Conservation (phyloP, 306 rosid genomes). For the Lathyrus oleraceus region DNA sequence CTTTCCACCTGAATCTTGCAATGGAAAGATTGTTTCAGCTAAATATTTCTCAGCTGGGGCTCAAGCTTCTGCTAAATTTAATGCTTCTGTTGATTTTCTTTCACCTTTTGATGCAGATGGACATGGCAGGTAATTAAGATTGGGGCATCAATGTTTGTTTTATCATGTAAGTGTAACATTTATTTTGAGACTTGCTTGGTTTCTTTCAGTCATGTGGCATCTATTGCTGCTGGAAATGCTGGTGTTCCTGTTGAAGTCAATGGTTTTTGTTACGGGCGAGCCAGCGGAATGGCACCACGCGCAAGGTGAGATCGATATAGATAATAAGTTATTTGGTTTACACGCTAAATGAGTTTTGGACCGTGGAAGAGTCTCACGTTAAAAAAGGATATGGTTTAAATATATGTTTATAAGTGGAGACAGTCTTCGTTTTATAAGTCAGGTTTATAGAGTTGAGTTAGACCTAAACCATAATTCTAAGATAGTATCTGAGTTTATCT, state of each 20-base stretch:
- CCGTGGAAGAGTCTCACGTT: too few species aligned
- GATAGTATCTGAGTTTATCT: too few species aligned
- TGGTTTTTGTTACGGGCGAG: conserved; percentile 65
- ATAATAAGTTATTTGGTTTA: too few species aligned
- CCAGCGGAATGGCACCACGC: conserved; percentile 88
- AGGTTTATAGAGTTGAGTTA: too few species aligned
- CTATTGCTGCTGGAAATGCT: conserved; percentile 83
- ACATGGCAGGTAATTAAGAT: conserved; percentile 85
- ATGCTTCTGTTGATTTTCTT: conserved; percentile 72
- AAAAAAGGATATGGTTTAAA: too few species aligned
- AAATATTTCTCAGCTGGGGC: conserved; percentile 84
- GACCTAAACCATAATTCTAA: too few species aligned
- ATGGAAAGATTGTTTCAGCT: conserved; percentile 72
- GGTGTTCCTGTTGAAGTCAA: conserved; percentile 74
- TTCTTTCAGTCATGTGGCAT: conserved; percentile 74
- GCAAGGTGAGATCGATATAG: conserved; percentile 51
- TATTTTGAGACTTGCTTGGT: conserved; percentile 15
- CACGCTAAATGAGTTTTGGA: too few species aligned
- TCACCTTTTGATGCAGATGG: conserved; percentile 87
- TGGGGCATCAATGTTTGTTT: background rate
- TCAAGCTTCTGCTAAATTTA: conserved; percentile 53
- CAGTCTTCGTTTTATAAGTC: too few species aligned
- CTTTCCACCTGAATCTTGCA: conserved; percentile 61
- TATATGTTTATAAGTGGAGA: too few species aligned
- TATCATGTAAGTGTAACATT: background rate